A percentile compares a stretch with the other conserved stretches of the same genome.
phyloP scores from a whole-genome alignment of 2,329 filamentous ascomycete species.

The Xylariaceae sp. region DNA sequence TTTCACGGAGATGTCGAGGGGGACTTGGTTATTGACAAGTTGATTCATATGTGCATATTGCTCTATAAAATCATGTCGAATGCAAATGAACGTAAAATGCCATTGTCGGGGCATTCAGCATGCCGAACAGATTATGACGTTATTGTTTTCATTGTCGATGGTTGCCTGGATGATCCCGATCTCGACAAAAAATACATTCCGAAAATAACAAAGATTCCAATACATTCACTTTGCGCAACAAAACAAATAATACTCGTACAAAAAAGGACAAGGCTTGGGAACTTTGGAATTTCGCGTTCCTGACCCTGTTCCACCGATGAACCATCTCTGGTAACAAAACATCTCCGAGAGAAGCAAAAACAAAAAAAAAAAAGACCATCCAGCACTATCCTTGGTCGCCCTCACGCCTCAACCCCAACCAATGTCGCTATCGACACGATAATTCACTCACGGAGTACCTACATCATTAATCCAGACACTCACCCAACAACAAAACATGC shows the following conservation, averaged over 20 bases:
- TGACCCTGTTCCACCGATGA: neutral
- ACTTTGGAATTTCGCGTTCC: neutral
- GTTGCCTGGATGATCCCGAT: neutral
- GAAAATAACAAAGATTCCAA: neutral
- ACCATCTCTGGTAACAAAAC: conserved; percentile 9
- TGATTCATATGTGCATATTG: neutral
- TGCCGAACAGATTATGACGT: neutral
- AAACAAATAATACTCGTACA: too few relatives aligned
- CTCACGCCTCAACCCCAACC: too few relatives aligned
- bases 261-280: neutral
- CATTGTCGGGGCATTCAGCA: neutral
- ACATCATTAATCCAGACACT: neutral
- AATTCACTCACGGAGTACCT: neutral
- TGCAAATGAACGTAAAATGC: neutral
- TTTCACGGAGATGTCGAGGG: too few relatives aligned
- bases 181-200: neutral
- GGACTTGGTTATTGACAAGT: neutral
- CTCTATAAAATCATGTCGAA: neutral
- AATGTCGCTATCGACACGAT: neutral
- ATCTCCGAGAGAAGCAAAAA: too few relatives aligned
- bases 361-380: too few relatives aligned
- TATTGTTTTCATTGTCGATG: neutral
- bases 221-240: neutral
- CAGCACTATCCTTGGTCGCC: too few relatives aligned
- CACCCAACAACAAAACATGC: conserved; percentile 17